A percentile compares a stretch with the other conserved stretches of the same genome.
These are phyloP conservation scores for Tetrapisispora taiwanensis DNA, from an alignment of 805 yeast species.

Conservation along the genomic window DNA sequence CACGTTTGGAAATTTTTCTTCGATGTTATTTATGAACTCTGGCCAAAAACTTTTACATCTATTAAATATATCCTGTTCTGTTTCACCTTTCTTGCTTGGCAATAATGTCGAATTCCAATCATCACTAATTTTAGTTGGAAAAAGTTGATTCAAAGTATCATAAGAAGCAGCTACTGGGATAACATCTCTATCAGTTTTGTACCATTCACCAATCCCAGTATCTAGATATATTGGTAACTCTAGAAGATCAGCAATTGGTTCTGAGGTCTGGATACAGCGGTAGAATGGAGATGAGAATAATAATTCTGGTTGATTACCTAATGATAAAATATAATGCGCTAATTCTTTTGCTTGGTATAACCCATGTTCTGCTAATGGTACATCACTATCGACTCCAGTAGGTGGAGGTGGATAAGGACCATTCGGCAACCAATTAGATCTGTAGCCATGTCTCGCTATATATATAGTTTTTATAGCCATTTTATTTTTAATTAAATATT, in stretches of 20 bases:
- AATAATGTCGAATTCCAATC: constrained; percentile 46
- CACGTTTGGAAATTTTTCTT: constrained; percentile 46
- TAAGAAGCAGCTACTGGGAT: constrained; percentile 62
- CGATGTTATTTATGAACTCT: constrained; percentile 48
- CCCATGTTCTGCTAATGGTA: constrained; percentile 81
- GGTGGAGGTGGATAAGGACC: constrained; percentile 72
- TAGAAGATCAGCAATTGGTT: constrained; percentile 54
- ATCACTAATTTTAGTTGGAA: constrained; percentile 36
- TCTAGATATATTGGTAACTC: constrained; percentile 58
- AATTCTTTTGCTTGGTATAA: constrained; percentile 77
- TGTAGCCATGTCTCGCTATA: constrained; percentile 78
- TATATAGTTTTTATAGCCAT: constrained; percentile 52
- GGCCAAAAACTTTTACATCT: constrained; percentile 50
- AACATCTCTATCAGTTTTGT: constrained; percentile 52
- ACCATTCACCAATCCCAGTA: constrained; percentile 90
- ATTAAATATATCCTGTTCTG: constrained; percentile 53
- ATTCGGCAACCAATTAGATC: constrained; percentile 70
- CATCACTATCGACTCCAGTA: constrained; percentile 86
- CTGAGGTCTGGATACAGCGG: constrained; percentile 75
- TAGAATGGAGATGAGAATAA: constrained; percentile 79
- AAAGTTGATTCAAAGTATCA: constrained; percentile 41
- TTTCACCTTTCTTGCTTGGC: constrained; percentile 67
- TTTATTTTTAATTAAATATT: background rate
- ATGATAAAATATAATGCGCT: constrained; percentile 45
- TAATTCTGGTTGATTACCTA: constrained; percentile 53